These are phyloP conservation scores for Fraxinus xanthoxyloides DNA, from an alignment of 305 asterid genomes.

Conservation along the genomic window DNA sequence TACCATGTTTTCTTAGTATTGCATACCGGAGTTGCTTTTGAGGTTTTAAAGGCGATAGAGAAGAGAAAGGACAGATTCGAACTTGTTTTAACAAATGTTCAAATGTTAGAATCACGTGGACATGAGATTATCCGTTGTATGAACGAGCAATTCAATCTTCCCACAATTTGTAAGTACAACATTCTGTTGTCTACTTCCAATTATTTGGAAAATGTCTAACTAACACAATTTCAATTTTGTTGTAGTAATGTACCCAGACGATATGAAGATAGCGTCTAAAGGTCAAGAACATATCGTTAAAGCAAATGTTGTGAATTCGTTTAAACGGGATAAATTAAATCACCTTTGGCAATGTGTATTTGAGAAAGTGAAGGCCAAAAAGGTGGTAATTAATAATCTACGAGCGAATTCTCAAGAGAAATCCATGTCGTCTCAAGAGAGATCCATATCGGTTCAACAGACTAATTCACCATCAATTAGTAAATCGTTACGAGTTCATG, in stretches of 20 bases:
- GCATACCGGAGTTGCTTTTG: slow-evolving; percentile 41
- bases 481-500: slow-evolving; percentile 11
- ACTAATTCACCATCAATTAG: slow-evolving; percentile 21
- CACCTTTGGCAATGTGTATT: slow-evolving; percentile 44
- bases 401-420: slow-evolving; percentile 15
- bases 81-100: slow-evolving; percentile 54
- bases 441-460: neutral
- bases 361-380: slow-evolving; percentile 29
- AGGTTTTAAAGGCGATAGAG: slow-evolving; percentile 43
- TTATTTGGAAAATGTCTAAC: neutral
- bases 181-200: neutral
- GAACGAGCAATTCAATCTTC: slow-evolving; percentile 32
- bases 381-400: slow-evolving; percentile 9
- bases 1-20: slow-evolving; percentile 37
- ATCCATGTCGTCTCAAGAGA: neutral
- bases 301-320: slow-evolving; percentile 35
- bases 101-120: slow-evolving; percentile 37
- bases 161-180: slow-evolving; percentile 41
- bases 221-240: neutral
- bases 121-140: slow-evolving; percentile 33
- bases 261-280: slow-evolving; percentile 27
- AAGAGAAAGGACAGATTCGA: slow-evolving; percentile 40
- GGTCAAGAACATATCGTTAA: slow-evolving; percentile 34
- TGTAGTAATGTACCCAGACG: slow-evolving; percentile 52
- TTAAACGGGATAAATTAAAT: slow-evolving; percentile 26